Base-by-base conservation (phyloP, 1,284 basidiomycete genomes). In the Cutaneotrichosporon dermatis region DNA sequence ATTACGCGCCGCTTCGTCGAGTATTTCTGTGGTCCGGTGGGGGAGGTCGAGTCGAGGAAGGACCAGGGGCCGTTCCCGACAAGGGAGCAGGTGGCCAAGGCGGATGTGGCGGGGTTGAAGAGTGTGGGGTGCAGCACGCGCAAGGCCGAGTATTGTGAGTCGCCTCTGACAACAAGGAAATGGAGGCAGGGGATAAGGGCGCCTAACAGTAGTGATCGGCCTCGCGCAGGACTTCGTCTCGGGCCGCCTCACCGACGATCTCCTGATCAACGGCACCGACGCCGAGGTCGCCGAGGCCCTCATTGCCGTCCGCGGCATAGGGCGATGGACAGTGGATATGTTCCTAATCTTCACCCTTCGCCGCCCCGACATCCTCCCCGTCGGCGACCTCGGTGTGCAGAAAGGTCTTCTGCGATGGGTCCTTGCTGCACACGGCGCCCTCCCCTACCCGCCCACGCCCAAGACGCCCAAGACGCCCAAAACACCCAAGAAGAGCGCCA, bases 291-390 rank as follows among this genome's bases (percentile, higher is more conserved):
- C 84, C 4, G 81, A 86, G 61, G 85, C 89, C 76, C 81, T 95
- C 15, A 87, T 85, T 34, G 86, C 85, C 66, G 88, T 92, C 6
- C 81, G 87, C 65, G 91, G 91, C 0, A 89, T 92, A 61, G 90
- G 90, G 51, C 82, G 75, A 60, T 78, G 77, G 75, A 78, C 75
- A 81, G 88, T 91, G 12, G 86, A 92, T 71, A 92, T 93, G 91
- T 93, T 93, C 71, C 84, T 89, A 10, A 89, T 94, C 60, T 93
- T 93, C 76, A 88, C 89, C 1, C 81, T 92, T 25, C 83, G 89
- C 5, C 85, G 90, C 6, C 88, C 88, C 0, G 85, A 94, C 74
- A 87, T 93, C 51, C 81, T 92, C 2, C 88, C 89, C 43, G 85
- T 88, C 52, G 89, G 89, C 16, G 90, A 92, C 68, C 81, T 92